phyloP scores from a whole-genome alignment of 176 grass and related monocot species.

The Dactylis glomerata region DNA sequence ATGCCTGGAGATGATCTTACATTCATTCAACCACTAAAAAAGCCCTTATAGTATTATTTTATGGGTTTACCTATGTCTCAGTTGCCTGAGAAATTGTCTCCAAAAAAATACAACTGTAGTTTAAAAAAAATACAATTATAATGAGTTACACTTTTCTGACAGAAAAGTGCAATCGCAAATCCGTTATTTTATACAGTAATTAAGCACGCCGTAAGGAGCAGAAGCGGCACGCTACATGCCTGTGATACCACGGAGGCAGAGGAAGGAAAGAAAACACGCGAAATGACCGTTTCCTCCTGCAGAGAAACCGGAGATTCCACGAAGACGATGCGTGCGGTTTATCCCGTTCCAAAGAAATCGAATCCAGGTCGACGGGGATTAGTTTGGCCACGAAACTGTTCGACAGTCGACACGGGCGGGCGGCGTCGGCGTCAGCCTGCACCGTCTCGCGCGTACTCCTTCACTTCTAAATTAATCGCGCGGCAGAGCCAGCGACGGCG shows the following conservation, averaged over 20 bases:
- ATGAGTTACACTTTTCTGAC: too few species aligned
- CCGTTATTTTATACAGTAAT: too few species aligned
- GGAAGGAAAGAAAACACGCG: not conserved
- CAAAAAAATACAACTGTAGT: too few species aligned
- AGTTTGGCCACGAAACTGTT: slow-evolving; percentile 30
- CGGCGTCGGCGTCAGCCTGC: not conserved
- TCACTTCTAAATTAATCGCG: not conserved
- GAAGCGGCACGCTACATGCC: not conserved
- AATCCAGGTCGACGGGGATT: not conserved
- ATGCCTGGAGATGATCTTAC: too few species aligned
- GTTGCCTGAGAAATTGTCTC: too few species aligned
- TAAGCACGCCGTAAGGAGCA: not conserved
- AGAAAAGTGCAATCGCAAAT: too few species aligned
- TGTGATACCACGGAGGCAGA: not conserved
- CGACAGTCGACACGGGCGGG: too few species aligned
- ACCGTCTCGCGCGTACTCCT: not conserved
- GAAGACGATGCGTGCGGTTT: slow-evolving; percentile 21
- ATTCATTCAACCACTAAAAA: too few species aligned
- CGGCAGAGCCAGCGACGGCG: slow-evolving; percentile 7
- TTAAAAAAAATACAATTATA: too few species aligned
- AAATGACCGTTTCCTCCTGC: not conserved
- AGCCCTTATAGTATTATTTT: too few species aligned
- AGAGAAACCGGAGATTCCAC: not conserved
- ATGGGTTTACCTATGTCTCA: too few species aligned
- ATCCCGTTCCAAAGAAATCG: not conserved